Conservation (phyloP, 2,329 filamentous ascomycete genomes). For the Diaporthe eres region DNA sequence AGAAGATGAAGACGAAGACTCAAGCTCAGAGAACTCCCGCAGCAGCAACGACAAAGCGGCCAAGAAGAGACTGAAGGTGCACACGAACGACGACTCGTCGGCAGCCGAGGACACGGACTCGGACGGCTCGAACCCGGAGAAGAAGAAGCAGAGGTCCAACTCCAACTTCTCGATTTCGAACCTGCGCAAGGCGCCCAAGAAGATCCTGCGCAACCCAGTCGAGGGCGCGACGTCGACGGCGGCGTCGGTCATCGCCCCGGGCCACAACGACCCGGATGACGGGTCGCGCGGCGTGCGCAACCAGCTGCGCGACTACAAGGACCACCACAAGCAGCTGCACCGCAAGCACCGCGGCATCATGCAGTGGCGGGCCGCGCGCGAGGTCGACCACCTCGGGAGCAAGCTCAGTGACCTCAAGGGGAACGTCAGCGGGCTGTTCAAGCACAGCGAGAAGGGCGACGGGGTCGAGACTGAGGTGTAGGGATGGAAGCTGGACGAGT, state of each 20-base stretch:
- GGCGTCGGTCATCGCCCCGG: conserved; percentile 34
- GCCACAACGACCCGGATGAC: conserved; percentile 56
- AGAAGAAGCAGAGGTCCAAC: conserved; percentile 42
- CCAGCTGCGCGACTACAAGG: conserved; percentile 72
- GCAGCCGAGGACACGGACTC: conserved; percentile 44
- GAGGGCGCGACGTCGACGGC: conserved; percentile 43
- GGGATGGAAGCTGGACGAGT: conserved; percentile 47
- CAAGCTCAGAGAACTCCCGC: conserved; percentile 33
- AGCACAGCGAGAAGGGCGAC: conserved; percentile 69
- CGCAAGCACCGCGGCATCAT: conserved; percentile 78
- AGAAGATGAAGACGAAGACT: conserved; percentile 39
- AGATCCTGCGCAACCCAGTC: conserved; percentile 42
- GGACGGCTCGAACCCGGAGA: conserved; percentile 49
- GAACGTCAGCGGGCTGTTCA: conserved; percentile 69
- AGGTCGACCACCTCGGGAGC: conserved; percentile 64
- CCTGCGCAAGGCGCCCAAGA: conserved; percentile 51
- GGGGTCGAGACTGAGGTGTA: conserved; percentile 80
- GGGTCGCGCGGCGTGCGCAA: conserved; percentile 62
- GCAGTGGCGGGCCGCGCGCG: conserved; percentile 76
- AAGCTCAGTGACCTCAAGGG: conserved; percentile 71
- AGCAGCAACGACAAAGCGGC: conserved; percentile 39
- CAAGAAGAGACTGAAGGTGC: conserved; percentile 40
- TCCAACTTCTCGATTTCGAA: conserved; percentile 43
- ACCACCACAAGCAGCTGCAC: conserved; percentile 72
- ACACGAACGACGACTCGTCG: conserved; percentile 41